Evolutionary conservation across 768 basidiomycete genomes (phyloP), one percentile per base, ranked within the genome.

Genomic region (Peribolospora baueri): DNA sequence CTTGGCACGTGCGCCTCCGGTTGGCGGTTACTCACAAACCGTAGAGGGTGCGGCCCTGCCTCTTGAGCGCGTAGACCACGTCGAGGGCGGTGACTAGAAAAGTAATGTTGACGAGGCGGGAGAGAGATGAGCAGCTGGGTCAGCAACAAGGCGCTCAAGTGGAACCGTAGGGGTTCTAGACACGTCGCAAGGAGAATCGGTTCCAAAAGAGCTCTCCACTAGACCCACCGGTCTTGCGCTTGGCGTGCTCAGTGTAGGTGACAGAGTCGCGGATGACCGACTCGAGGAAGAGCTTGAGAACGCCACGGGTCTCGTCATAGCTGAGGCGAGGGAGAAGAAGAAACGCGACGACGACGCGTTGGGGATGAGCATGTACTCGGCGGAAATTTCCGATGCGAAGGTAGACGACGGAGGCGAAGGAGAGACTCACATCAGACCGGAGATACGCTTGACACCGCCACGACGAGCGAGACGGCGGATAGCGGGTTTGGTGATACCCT

Each of bases 221-320:
- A 3, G 9, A 13, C 9, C 25, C 25, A 25, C 25, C 25, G 54
- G 67, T 48, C 71, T 84, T 85, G 67, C 85, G 75, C 72, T 95
- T 95, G 46, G 88, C 88, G 70, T 95, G 88, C 70, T 95, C 88
- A 54, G 88, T 93, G 78, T 95, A 93, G 69, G 88, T 93, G 62
- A 93, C 90, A 54, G 86, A 88, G 67, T 91, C 88, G 62, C 87
- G 84, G 66, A 91, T 90, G 62, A 90, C 70, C 58, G 25, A 25
- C 71, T 86, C 83, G 48, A 87, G 76, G 80, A 85, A 90, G 65
- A 86, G 81, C 74, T 90, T 91, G 61, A 91, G 76, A 39, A 90
- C 86, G 76, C 85, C 84, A 69, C 81, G 79, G 56, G 87, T 90
- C 77, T 91, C 87, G 67, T 90, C 86, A 70, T 91, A 88, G 72